These are phyloP conservation scores for Gossypium anomalum DNA, from an alignment of 345 rosid genomes.

Conservation along the genomic window DNA sequence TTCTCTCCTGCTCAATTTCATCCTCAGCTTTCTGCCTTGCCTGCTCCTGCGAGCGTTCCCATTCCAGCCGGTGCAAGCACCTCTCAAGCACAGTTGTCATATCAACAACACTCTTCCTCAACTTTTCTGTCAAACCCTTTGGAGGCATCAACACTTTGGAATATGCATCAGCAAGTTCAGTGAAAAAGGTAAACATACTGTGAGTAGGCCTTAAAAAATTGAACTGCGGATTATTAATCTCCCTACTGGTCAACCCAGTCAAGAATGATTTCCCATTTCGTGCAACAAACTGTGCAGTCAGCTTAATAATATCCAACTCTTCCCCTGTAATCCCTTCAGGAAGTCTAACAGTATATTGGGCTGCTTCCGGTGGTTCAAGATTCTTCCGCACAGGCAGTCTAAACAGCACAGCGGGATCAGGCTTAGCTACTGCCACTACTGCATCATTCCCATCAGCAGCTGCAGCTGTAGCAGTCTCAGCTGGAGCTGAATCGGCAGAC, in stretches of 20 bases:
- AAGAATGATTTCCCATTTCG: constrained; percentile 76
- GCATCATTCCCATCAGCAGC: constrained; percentile 30
- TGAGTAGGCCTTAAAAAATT: constrained; percentile 88
- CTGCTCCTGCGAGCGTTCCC: constrained; percentile 86
- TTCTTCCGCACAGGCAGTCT: constrained; percentile 49
- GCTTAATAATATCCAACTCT: constrained; percentile 80
- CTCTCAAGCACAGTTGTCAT: constrained; percentile 77
- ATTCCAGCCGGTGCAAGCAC: constrained; percentile 77
- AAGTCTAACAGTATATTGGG: constrained; percentile 68
- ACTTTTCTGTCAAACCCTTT: constrained; percentile 56
- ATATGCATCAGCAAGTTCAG: constrained; percentile 72
- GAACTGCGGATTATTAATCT: constrained; percentile 69
- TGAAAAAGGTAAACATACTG: constrained; percentile 76
- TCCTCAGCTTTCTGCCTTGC: constrained; percentile 82
- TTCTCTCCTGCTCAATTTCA: constrained; percentile 79
- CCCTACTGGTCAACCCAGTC: constrained; percentile 64
- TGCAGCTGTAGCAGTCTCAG: constrained; percentile 33
- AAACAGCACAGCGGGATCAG: constrained; percentile 64
- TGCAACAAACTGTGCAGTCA: constrained; percentile 83
- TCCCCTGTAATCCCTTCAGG: constrained; percentile 80
- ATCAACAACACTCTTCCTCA: constrained; percentile 49
- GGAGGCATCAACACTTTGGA: constrained; percentile 82
- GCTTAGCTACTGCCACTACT: constrained; percentile 31
- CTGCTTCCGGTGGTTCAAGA: constrained; percentile 71
- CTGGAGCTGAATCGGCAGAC: constrained; percentile 31